Evolutionary conservation across 352 stramenopile species (phyloP).

Genomic region (Thalassiosira allenii): DNA sequence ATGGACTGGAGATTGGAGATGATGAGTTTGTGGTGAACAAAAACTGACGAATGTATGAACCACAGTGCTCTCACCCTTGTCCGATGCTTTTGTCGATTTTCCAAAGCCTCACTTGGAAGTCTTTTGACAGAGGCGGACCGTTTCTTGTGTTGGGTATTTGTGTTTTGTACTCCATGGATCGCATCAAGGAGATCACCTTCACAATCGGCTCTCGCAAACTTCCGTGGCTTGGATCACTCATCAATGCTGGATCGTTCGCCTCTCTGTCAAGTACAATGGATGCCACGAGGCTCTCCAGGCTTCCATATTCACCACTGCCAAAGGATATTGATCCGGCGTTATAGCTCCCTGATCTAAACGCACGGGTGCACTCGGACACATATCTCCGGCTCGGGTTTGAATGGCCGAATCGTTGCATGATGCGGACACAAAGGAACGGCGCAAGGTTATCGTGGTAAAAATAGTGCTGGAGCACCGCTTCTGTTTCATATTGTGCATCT

Average conservation of each 20-base stretch:
- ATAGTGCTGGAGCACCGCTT: slow-evolving; percentile 78
- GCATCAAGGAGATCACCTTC: slow-evolving; percentile 62
- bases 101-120: slow-evolving; percentile 39
- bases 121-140: slow-evolving; percentile 33
- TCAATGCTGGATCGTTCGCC: slow-evolving; percentile 52
- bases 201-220: slow-evolving; percentile 66
- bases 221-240: slow-evolving; percentile 64
- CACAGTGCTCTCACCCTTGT: too few relatives aligned
- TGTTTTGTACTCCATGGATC: slow-evolving; percentile 66
- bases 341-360: slow-evolving; percentile 68
- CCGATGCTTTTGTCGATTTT: slow-evolving; percentile 62
- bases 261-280: slow-evolving; percentile 80
- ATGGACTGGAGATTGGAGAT: slow-evolving; percentile 28
- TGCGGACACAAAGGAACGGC: slow-evolving; percentile 65
- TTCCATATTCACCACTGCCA: slow-evolving; percentile 73
- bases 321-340: slow-evolving; percentile 46
- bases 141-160: slow-evolving; percentile 33
- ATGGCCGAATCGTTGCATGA: slow-evolving; percentile 73
- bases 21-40: too few relatives aligned
- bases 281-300: slow-evolving; percentile 67
- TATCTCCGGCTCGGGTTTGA: slow-evolving; percentile 77
- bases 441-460: slow-evolving; percentile 78
- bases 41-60: too few relatives aligned
- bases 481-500: slow-evolving; percentile 76
- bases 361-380: slow-evolving; percentile 60